Conservation (phyloP, 1,139 yeast species). For the Scheffersomyces segobiensis region DNA sequence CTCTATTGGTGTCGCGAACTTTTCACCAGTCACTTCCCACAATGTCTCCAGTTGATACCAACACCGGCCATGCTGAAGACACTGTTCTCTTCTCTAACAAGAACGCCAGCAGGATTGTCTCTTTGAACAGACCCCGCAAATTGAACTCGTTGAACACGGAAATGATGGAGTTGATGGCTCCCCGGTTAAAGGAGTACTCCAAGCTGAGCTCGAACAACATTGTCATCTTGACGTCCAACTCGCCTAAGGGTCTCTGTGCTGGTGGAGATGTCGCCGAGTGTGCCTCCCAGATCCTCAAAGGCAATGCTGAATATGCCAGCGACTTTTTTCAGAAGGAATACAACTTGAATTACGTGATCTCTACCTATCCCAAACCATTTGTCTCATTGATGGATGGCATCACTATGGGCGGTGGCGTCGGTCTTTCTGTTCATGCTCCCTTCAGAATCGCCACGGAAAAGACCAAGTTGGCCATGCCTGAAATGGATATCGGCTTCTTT, state of each 20-base stretch:
- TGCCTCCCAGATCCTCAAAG: conserved; percentile 51
- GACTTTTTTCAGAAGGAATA: conserved; percentile 81
- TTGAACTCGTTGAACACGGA: conserved; percentile 80
- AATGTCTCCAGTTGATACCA: background rate
- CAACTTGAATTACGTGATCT: conserved; percentile 73
- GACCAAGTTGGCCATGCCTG: conserved; percentile 96
- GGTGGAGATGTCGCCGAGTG: conserved; percentile 94
- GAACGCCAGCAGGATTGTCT: conserved; percentile 71
- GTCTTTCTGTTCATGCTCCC: conserved; percentile 88
- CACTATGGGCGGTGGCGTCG: conserved; percentile 99
- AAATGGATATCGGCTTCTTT: conserved; percentile 93
- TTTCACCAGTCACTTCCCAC: background rate
- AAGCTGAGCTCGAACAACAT: conserved; percentile 66
- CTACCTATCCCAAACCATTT: conserved; percentile 83
- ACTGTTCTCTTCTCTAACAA: conserved; percentile 63
- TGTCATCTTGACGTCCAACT: conserved; percentile 68
- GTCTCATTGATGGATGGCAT: conserved; percentile 87
- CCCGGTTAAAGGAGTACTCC: conserved; percentile 75
- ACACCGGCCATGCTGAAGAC: conserved; percentile 35
- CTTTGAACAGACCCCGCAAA: conserved; percentile 78
- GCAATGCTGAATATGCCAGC: conserved; percentile 54
- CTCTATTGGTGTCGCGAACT: background rate
- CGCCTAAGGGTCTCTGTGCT: conserved; percentile 70
- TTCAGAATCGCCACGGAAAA: conserved; percentile 89
- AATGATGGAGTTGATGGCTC: conserved; percentile 75